Conservation (phyloP, 768 basidiomycete species). For the Lactarius akahatsu region DNA sequence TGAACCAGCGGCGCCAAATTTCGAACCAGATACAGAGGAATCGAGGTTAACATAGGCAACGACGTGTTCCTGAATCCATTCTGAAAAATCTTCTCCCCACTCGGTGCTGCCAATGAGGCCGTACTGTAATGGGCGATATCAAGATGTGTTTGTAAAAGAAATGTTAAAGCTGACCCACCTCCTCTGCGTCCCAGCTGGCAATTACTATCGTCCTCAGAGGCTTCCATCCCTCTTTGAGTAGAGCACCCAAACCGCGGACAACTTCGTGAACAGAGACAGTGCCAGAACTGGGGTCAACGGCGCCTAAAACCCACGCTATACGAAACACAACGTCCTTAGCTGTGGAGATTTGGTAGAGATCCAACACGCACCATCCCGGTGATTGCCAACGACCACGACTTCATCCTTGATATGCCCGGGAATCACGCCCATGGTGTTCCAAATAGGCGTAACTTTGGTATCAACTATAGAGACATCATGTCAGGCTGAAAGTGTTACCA, state of each 20-base stretch:
- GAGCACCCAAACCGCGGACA: slow-evolving; percentile 66
- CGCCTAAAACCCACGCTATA: slow-evolving; percentile 75
- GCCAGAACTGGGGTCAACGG: slow-evolving; percentile 76
- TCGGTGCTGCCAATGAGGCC: slow-evolving; percentile 87
- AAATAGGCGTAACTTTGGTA: slow-evolving; percentile 80
- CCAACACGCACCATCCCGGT: slow-evolving; percentile 71
- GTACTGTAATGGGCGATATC: slow-evolving; percentile 37
- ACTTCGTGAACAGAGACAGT: slow-evolving; percentile 78
- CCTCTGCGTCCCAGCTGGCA: slow-evolving; percentile 81
- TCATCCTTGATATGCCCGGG: slow-evolving; percentile 84
- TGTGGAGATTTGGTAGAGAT: neutral
- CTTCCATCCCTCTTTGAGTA: slow-evolving; percentile 76
- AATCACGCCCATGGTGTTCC: slow-evolving; percentile 84
- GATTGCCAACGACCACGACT: slow-evolving; percentile 83
- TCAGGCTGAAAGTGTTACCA: neutral
- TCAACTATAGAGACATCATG: slow-evolving; percentile 49
- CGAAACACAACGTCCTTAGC: neutral
- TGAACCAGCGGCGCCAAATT: slow-evolving; percentile 58
- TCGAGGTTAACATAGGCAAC: slow-evolving; percentile 89
- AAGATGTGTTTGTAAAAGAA: neutral
- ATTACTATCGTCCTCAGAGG: slow-evolving; percentile 76
- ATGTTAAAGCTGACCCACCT: slow-evolving; percentile 38
- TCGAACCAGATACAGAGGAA: slow-evolving; percentile 60
- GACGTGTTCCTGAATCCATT: slow-evolving; percentile 76
- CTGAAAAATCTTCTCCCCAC: slow-evolving; percentile 88